These are phyloP conservation scores for Plasmodium inui DNA, from an alignment of 169 alveolate genomes.

Conservation along the genomic window DNA sequence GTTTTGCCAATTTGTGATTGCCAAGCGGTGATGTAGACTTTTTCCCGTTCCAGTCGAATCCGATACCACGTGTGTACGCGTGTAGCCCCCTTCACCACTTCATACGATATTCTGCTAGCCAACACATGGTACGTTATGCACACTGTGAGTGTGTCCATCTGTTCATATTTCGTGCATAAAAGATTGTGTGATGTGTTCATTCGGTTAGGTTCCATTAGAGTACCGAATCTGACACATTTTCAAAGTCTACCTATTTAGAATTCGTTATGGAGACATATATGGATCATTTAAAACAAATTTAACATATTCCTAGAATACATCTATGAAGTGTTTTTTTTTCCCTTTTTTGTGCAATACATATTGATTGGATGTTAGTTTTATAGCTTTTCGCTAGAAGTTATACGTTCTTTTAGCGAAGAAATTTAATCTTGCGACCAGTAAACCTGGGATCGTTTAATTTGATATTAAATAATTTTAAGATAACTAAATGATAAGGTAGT, in stretches of 20 bases:
- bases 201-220: background rate
- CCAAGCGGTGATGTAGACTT: background rate
- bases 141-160: background rate
- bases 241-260: background rate
- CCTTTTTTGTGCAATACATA: background rate
- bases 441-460: background rate
- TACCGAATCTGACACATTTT: background rate
- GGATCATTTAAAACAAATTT: background rate
- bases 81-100: background rate
- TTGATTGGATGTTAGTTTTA: background rate
- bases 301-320: slow-evolving; percentile 13
- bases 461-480: background rate
- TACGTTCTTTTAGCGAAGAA: background rate
- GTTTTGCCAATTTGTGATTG: background rate
- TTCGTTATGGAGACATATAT: background rate
- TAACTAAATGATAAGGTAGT: background rate
- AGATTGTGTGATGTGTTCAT: background rate
- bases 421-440: background rate
- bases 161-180: background rate
- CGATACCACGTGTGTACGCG: background rate
- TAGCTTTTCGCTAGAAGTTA: background rate
- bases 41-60: background rate
- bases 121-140: background rate
- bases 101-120: background rate
- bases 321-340: background rate